Base-by-base conservation (phyloP, 2,329 filamentous ascomycete genomes). In the Nectriaceae sp. region DNA sequence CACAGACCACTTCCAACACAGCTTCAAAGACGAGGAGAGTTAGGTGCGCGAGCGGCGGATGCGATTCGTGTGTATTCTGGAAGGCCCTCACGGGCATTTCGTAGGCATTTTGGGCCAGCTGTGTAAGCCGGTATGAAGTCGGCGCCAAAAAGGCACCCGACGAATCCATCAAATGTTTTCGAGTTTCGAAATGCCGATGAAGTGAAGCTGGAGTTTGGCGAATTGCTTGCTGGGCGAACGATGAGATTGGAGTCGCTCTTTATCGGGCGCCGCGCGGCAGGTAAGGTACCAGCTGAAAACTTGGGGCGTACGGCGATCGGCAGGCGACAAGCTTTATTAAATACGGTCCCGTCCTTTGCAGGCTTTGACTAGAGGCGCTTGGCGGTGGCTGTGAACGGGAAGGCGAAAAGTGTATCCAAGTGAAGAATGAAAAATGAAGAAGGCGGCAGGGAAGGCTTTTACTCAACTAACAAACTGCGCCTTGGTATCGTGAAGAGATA, bases 1-100 rank as follows among this genome's bases (percentile, higher is more conserved):
- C 92, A 67, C 92, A 97, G 42, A 99, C 88, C 20, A 97, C 93
- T 67, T 97, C 91, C 64, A 97, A 78, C 21, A 97, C 92, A 11
- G 94, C 94, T 72, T 96, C 92, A 64, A 96, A 96, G 59, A 97
- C 92, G 50, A 96, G 84, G 21, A 95, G 77, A 33, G 85, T 79
- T 22, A 96, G 78, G 61, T 91, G 80, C 48, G 75, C 76, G 54
- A 90, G 76, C 44, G 87, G 78, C 13, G 87, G 86, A 56, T 90
- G 85, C 16, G 77, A 72, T 3, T 77, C 73, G 57, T 80, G 75
- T 11, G 70, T 62, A 43, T 68, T 67, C 50, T 69, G 65, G 36
- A 77, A 65, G 13, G 71, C 65, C 48, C 70, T 65, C 43, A 77
- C 60, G 4, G 74, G 72, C 44, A 73, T 59, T 20, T 76, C 70